Conservation (phyloP, 257 asterid genomes). For the Salvia rosmarinus region DNA sequence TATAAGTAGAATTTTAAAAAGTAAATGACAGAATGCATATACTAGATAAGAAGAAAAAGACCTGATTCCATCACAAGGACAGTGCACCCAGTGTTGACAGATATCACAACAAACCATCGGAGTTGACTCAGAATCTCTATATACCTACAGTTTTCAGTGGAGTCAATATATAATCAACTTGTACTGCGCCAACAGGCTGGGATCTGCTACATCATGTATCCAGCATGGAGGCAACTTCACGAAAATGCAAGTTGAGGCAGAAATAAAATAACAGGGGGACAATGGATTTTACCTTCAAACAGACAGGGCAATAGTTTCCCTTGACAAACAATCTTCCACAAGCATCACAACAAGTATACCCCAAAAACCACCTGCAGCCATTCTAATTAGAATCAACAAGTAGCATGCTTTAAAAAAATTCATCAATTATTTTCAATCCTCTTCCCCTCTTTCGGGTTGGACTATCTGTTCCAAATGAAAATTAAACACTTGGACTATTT, state of each 20-base stretch:
- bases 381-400: conserved; percentile 2
- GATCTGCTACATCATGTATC: not conserved
- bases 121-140: conserved; percentile 96
- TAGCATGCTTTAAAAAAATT: not conserved
- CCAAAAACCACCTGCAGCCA: conserved; percentile 91
- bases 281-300: conserved; percentile 67
- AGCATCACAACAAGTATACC: conserved; percentile 98
- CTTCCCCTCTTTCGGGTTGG: not conserved
- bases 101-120: conserved; percentile 99
- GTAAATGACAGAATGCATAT: conserved; percentile 14
- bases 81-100: conserved; percentile 98
- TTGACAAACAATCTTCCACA: conserved; percentile 95
- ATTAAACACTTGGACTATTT: not conserved
- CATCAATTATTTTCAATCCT: not conserved
- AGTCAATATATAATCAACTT: conserved; percentile 31
- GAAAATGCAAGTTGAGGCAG: not conserved
- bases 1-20: not conserved
- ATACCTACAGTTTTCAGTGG: conserved; percentile 59
- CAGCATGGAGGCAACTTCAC: conserved; percentile 16
- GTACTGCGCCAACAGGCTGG: conserved; percentile 33
- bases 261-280: conserved; percentile 22
- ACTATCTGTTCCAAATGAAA: not conserved
- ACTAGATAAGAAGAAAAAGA: conserved; percentile 27
- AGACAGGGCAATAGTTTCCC: conserved; percentile 94
- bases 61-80: conserved; percentile 97